Evolutionary conservation across 2,329 filamentous ascomycete species (phyloP), one percentile per base, ranked within the genome.

Genomic region (Cladosporium sp.): DNA sequence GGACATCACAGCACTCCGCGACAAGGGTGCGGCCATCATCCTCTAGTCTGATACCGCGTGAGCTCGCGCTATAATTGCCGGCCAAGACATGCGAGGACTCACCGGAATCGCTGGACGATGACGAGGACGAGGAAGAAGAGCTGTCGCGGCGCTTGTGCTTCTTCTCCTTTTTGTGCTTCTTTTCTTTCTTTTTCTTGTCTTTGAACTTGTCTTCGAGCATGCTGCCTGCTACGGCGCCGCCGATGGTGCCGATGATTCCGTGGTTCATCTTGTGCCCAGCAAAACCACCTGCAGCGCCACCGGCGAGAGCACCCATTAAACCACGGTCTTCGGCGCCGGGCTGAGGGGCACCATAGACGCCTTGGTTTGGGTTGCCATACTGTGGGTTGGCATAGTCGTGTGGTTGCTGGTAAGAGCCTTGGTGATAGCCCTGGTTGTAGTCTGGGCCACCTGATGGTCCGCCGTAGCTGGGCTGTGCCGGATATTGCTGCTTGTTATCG

Each of bases 211-310:
- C 77, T 63, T 83, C 80, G 1, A 83, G 64, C 62, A 83, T 79
- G 64, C 75, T 78, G 2, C 83, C 83, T 1, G 79, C 64, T 13
- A 85, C 71, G 0, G 82, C 82, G 44, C 83, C 83, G 9, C 80
- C 80, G 39, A 85, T 65, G 1, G 81, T 79, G 13, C 83, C 83
- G 2, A 86, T 64, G n/a, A 85, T 66, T 4, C 80, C 80, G 61
- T 83, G 80, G 20, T 78, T 75, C 68, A 82, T 74, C 68, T 83
- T 80, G 64, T 79, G 76, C 5, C 83, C 83, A 10, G 80, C 75
- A 60, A 79, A 82, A 58, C 79, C 81, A 1, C 83, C 83, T 1
- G 82, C 80, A 9, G 80, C 78, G 42, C 80, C 82, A 39, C 83
- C 83, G 9, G 77, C 79, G 1, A 84, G 66, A 1, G 81, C 78